These are phyloP conservation scores for Sphaerobolus stellatus DNA, from an alignment of 1,284 basidiomycete species.

Conservation along the genomic window DNA sequence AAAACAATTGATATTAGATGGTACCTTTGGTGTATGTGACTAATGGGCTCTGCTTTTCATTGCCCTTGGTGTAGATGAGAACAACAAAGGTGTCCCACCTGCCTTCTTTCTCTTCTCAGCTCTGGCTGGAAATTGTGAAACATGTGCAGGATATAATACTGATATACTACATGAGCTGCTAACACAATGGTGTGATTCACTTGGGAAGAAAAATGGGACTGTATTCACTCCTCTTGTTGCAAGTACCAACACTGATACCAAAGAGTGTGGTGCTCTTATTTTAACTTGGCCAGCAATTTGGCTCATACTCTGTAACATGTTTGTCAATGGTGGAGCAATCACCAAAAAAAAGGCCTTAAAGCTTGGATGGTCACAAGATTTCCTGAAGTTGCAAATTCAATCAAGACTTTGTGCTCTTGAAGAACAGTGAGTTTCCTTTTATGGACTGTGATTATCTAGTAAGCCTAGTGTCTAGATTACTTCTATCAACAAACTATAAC, in stretches of 20 bases:
- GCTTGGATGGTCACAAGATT: too few species aligned
- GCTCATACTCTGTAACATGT: conserved; percentile 39
- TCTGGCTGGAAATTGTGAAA: conserved; percentile 27
- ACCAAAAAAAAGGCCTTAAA: too few species aligned
- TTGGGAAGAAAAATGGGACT: conserved; percentile 3
- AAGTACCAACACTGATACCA: conserved; percentile 39
- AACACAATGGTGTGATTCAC: conserved; percentile 21
- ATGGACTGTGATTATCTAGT: too few species aligned
- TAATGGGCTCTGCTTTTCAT: conserved; percentile 36
- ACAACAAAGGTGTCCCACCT: conserved; percentile 29
- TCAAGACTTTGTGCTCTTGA: too few species aligned
- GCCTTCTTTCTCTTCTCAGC: conserved; percentile 40
- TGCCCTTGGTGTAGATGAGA: conserved; percentile 33
- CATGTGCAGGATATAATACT: conserved; percentile 35
- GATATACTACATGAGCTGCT: conserved; percentile 31
- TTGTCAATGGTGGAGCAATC: too few species aligned
- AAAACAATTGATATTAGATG: conserved; percentile 36
- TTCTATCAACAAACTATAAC: too few species aligned
- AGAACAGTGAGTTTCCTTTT: too few species aligned
- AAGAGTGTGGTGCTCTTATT: conserved; percentile 33
- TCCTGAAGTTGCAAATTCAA: too few species aligned
- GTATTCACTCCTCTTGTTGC: conserved; percentile 29
- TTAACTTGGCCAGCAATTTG: conserved; percentile 28
- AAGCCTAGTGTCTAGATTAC: too few species aligned
- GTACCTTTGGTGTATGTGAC: conserved; percentile 38